Base-by-base conservation (phyloP, 768 basidiomycete genomes). In the Dictyophora rubrovolvata region DNA sequence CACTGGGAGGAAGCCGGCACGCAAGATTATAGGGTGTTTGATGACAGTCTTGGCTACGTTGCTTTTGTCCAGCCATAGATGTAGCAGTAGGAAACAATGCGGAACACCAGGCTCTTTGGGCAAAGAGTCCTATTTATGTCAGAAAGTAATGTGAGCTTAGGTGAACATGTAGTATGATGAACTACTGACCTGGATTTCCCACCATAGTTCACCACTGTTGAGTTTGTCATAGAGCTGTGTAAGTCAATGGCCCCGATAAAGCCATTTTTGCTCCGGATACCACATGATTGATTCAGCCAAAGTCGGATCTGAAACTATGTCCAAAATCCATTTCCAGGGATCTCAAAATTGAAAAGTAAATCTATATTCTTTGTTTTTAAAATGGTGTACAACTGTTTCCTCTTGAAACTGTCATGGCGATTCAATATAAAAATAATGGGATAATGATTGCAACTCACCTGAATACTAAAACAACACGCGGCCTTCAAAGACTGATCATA, bases 41-140 rank as follows among this genome's bases (percentile, higher is more conserved):
- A 61, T 67, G 1, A 69, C 63, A 16, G 59, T 63, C 22, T 61
- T 61, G 5, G 66, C 65, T n/a, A 70, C 69, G 10, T 66, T 61
- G 17, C 70, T 68, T 46, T 70, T 68, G 51, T 71, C 70, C 9
- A 70, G 65, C 70, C 70, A 71, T 22, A 69, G 64, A 60, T 68
- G 67, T 1, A 69, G 55, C 1, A 68, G 70, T 34, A 70, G 60
- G 54, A 62, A 67, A 23, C 61, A 67, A 49, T 71, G 69, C 1
- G 65, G 65, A 11, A 21, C 11, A 53, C 33, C 22, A 23, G 5
- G 51, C 20, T 23, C 51, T n/a, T 53, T 1, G 5, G 51, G 51
- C 22, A 23, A 23, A n/a, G 20, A 5, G 14, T 53, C 22, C 51
- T 53, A n/a, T 4, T 5, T 11, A 53, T 20, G 20, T 21, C 22